These are phyloP conservation scores for Jacaranda mimosifolia DNA, from an alignment of 257 asterid species.

Conservation along the genomic window DNA sequence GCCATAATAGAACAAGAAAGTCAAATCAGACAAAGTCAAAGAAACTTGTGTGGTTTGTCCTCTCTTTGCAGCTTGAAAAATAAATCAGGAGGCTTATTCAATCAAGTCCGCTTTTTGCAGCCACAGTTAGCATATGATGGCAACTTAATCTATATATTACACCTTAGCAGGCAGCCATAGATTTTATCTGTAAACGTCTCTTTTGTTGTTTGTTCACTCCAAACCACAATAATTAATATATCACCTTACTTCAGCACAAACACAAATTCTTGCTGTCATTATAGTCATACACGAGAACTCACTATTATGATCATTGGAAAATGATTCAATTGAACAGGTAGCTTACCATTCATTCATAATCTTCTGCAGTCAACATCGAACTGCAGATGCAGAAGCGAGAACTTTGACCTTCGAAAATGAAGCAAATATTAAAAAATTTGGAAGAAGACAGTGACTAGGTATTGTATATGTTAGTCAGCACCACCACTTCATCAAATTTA, in stretches of 20 bases:
- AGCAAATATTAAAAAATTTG: constrained; percentile 7
- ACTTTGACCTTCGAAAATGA: constrained; percentile 35
- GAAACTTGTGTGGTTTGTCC: background rate
- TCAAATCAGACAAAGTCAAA: constrained; percentile 32
- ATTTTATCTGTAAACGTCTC: constrained; percentile 9
- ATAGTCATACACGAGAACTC: background rate
- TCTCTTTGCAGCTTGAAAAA: constrained; percentile 19
- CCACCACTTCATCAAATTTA: constrained; percentile 33
- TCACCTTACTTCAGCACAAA: constrained; percentile 23
- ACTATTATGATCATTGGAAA: constrained; percentile 21
- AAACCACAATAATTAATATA: background rate
- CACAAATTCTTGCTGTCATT: constrained; percentile 22
- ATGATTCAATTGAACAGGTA: constrained; percentile 23
- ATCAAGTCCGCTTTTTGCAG: constrained; percentile 42
- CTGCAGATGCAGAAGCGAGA: constrained; percentile 30
- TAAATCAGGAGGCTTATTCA: constrained; percentile 40
- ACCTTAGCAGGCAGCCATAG: constrained; percentile 18
- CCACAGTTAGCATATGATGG: constrained; percentile 27
- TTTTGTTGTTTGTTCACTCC: background rate
- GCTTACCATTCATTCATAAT: constrained; percentile 35
- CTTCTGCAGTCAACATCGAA: constrained; percentile 17
- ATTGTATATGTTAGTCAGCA: constrained; percentile 24
- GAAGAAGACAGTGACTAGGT: constrained; percentile 34
- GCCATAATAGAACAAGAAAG: constrained; percentile 10
- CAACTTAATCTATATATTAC: constrained; percentile 30